These are phyloP conservation scores for Sporothrix curviconia DNA, from an alignment of 2,329 filamentous ascomycete species.

Conservation along the genomic window DNA sequence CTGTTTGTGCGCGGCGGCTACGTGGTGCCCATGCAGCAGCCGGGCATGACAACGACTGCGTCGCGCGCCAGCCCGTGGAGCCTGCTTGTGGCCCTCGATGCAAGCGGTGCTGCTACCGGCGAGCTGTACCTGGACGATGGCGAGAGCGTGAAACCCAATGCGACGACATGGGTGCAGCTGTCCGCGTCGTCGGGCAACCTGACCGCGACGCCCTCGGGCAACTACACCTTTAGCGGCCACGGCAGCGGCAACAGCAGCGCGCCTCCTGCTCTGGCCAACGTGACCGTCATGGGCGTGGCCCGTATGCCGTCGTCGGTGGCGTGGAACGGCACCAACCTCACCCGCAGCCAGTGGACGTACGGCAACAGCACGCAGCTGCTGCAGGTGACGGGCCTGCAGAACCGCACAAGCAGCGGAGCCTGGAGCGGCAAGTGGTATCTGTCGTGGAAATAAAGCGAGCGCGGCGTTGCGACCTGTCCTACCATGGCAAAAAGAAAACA, in stretches of 20 bases:
- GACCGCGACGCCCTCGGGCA: constrained; percentile 41
- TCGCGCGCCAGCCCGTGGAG: constrained; percentile 60
- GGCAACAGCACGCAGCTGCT: constrained; percentile 42
- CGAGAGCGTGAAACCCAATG: constrained; percentile 46
- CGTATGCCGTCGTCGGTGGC: constrained; percentile 36
- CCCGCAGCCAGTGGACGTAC: constrained; percentile 39
- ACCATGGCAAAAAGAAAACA: not conserved
- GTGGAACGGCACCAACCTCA: constrained; percentile 44
- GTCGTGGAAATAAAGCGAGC: constrained; percentile 41
- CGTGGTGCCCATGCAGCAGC: constrained; percentile 61
- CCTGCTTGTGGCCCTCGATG: constrained; percentile 55
- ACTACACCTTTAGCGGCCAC: constrained; percentile 39
- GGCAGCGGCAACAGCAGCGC: constrained; percentile 31
- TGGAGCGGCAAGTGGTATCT: constrained; percentile 53
- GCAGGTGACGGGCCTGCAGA: constrained; percentile 42
- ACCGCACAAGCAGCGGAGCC: constrained; percentile 45
- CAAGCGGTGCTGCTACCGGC: constrained; percentile 50
- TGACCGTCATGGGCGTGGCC: constrained; percentile 55
- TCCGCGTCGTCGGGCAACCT: constrained; percentile 26
- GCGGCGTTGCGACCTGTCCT: no score
- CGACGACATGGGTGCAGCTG: constrained; percentile 11
- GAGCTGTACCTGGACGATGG: constrained; percentile 69
- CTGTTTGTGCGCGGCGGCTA: constrained; percentile 63
- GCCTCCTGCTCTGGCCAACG: constrained; percentile 44
- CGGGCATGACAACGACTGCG: constrained; percentile 59